Evolutionary conservation across 139 green algal species (phyloP), one percentile per base, ranked within the genome.

Genomic region (Haematococcus lacustris): DNA sequence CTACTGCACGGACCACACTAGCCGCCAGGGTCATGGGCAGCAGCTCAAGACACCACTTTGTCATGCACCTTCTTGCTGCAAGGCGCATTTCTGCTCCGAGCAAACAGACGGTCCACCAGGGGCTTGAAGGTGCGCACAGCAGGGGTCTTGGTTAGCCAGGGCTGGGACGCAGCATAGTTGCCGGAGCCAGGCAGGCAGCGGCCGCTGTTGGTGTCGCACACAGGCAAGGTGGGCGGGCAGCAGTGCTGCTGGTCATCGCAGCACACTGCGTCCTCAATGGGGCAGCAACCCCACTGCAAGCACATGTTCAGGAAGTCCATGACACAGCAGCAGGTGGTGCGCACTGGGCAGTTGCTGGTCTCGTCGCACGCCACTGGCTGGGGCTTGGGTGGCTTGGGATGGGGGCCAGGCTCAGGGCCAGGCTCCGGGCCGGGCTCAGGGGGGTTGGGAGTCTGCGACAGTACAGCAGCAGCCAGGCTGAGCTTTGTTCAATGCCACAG

Each of bases 261-360:
- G 89, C 93, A 97, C 3, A 85, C 91, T n/a, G 93, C 93, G 32
- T 90, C 47, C 5, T 72, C 73, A 66, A 97, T 86, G 32, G 94
- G 94, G 88, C 94, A 98, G 89, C 94, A 98, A 39, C 90, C 94
- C 88, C 88, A 74, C 63, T 75, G 82, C 80, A 96, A 57, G 81
- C 88, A 96, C 35, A 80, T 67, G 82, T 74, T 76, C 41, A 90
- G 86, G 73, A 92, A 83, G 39, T 86, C 71, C 43, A 77, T 71
- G 77, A 86, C 73, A 83, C 93, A 97, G 88, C 93, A 97, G 92
- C 93, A 97, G 37, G 91, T 97, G 62, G 73, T 85, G 32, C 70
- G 82, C 13, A 7, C 21, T 57, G 72, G 86, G 85, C 90, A 95
- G 38, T 76, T 38, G 38, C 76, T 82, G 51, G 73, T 82, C 30